These are phyloP conservation scores for Diaporthe vexans DNA, from an alignment of 2,329 filamentous ascomycete genomes.

Conservation along the genomic window DNA sequence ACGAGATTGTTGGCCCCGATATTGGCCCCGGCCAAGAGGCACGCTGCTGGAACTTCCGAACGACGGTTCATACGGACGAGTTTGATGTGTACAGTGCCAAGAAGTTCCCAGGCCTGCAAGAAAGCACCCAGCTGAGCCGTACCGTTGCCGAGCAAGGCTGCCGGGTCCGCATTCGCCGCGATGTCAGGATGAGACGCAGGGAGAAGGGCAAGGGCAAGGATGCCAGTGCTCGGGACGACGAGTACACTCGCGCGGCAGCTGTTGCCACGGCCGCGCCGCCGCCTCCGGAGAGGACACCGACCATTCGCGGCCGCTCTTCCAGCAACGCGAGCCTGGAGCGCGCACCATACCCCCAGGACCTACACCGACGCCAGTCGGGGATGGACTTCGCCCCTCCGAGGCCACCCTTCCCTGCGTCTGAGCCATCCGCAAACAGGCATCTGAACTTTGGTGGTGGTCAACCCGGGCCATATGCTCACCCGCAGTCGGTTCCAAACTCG, in stretches of 20 bases:
- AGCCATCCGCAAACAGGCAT: constrained; percentile 44
- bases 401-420: constrained; percentile 44
- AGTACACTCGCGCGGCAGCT: constrained; percentile 45
- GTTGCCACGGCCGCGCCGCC: constrained; percentile 36
- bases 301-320: constrained; percentile 51
- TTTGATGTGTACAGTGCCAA: constrained; percentile 97
- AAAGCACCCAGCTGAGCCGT: constrained; percentile 90
- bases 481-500: constrained; percentile 51
- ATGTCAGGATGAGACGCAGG: constrained; percentile 66
- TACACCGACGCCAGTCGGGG: constrained; percentile 51
- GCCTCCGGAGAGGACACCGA: constrained; percentile 48
- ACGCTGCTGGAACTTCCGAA: constrained; percentile 39
- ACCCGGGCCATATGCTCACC: constrained; percentile 45
- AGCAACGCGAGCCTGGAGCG: constrained; percentile 50
- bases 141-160: constrained; percentile 97
- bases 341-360: constrained; percentile 49
- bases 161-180: constrained; percentile 93
- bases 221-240: constrained; percentile 49
- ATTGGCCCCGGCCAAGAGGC: constrained; percentile 32
- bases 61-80: constrained; percentile 75
- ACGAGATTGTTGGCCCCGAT: constrained; percentile 50
- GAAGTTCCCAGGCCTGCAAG: constrained; percentile 95
- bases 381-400: constrained; percentile 51
- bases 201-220: constrained; percentile 59
- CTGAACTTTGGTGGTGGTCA: constrained; percentile 48